phyloP scores from a whole-genome alignment of 306 rosid species.

The Medicago ruthenica region DNA sequence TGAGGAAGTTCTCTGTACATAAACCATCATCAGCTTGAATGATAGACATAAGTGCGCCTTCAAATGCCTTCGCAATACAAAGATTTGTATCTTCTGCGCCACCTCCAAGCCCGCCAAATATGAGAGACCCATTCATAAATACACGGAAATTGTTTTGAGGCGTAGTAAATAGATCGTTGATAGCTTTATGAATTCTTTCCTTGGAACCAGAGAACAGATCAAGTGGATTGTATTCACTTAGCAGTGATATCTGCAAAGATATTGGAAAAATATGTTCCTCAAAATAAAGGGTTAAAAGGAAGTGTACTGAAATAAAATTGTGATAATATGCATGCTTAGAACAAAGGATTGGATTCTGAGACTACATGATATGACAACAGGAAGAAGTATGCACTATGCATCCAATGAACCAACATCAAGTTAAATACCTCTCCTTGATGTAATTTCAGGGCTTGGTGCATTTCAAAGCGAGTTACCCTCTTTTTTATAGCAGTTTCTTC shows the following conservation, averaged over 20 bases:
- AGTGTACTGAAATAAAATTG: conserved; percentile 16
- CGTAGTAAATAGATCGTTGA: conserved; percentile 75
- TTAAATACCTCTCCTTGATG: conserved; percentile 73
- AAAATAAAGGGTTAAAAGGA: conserved; percentile 26
- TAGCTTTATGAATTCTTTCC: conserved; percentile 79
- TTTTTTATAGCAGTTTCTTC: conserved; percentile 73
- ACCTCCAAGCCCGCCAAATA: conserved; percentile 88
- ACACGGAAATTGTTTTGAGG: conserved; percentile 97
- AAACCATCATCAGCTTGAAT: conserved; percentile 63
- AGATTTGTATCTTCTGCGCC: conserved; percentile 64
- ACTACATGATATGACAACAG: conserved; percentile 33
- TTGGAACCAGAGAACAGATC: conserved; percentile 86
- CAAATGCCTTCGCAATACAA: conserved; percentile 69
- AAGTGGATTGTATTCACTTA: conserved; percentile 82
- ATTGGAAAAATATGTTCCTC: conserved; percentile 33
- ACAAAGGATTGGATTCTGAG: conserved; percentile 27
- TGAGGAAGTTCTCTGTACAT: conserved; percentile 63
- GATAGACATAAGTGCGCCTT: conserved; percentile 75
- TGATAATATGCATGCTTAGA: conserved; percentile 3
- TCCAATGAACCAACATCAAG: conserved; percentile 1
- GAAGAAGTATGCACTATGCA: conserved; percentile 32
- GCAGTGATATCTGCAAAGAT: conserved; percentile 67
- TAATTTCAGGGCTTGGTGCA: conserved; percentile 96
- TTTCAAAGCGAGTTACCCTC: conserved; percentile 75
- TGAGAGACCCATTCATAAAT: conserved; percentile 80